Percentiles rank a stretch among this genome's conserved stretches.
Evolutionary conservation across 306 rosid species (phyloP).

Genomic region (Medicago arabica): DNA sequence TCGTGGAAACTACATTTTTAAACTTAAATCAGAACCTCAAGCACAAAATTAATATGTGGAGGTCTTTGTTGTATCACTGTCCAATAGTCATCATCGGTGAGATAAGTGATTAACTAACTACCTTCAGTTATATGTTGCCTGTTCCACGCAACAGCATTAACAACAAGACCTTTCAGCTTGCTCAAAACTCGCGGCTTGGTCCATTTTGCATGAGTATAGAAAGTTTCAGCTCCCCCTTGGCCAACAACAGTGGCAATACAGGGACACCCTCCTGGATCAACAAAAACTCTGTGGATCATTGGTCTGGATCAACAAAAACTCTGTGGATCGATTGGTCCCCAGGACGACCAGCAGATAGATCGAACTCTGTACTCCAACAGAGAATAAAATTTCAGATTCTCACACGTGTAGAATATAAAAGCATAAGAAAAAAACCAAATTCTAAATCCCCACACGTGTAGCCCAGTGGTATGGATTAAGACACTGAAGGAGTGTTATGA

Average conservation of each 20-base stretch:
- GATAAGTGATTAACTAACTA: conserved; percentile 42
- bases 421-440: conserved; percentile 5
- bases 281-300: conserved; percentile 91
- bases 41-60: conserved; percentile 30
- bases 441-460: no score
- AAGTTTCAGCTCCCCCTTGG: conserved; percentile 81
- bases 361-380: conserved; percentile 66
- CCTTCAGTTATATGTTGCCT: conserved; percentile 94
- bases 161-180: conserved; percentile 85
- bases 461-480: no score
- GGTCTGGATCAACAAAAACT: conserved; percentile 94
- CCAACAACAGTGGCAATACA: conserved; percentile 86
- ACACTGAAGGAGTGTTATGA: no score
- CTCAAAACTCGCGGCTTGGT: conserved; percentile 79
- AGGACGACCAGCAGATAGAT: conserved; percentile 84
- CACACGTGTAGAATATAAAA: conserved; percentile 28
- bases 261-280: conserved; percentile 97
- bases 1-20: conserved; percentile 71
- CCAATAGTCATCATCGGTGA: neutral
- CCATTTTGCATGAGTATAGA: conserved; percentile 94
- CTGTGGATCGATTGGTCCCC: conserved; percentile 98
- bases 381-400: neutral
- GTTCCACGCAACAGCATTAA: conserved; percentile 94
- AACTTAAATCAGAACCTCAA: conserved; percentile 38
- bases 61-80: conserved; percentile 7